Percentiles rank a stretch among this genome's conserved stretches.
Conservation (phyloP, 305 asterid species). For the Solanum hybrid region DNA sequence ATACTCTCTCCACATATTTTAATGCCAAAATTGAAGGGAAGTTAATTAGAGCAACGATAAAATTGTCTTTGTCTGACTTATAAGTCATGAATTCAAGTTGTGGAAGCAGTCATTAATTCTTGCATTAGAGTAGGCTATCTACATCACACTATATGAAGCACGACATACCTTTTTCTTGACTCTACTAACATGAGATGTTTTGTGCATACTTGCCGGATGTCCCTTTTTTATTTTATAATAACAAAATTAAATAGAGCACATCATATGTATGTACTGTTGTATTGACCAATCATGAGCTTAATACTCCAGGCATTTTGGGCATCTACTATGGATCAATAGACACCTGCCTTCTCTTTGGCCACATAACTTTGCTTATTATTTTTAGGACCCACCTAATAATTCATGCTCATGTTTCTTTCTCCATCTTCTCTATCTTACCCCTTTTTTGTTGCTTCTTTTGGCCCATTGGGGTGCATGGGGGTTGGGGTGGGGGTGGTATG, state of each 20-base stretch:
- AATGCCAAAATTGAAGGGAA: not conserved
- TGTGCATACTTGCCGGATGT: not conserved
- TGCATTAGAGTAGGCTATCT: not conserved
- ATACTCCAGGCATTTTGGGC: constrained; percentile 12
- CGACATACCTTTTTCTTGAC: not conserved
- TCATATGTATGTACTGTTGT: not conserved
- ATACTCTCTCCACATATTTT: not conserved
- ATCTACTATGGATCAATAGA: not conserved
- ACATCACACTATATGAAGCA: not conserved
- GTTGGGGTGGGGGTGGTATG: not conserved
- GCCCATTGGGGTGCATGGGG: not conserved
- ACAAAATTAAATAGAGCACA: not conserved
- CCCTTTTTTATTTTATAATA: too few relatives aligned
- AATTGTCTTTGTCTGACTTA: not conserved
- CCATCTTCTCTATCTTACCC: not conserved
- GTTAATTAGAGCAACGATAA: not conserved
- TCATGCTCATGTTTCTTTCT: constrained; percentile 1
- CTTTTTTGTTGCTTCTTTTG: not conserved
- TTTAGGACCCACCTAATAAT: constrained; percentile 3
- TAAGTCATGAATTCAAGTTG: not conserved
- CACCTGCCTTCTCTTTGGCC: constrained; percentile 14
- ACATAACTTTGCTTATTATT: not conserved
- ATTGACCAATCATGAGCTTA: not conserved
- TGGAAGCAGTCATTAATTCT: not conserved
- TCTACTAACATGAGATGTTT: not conserved